These are phyloP conservation scores for bread wheat (Triticum aestivum) DNA, from an alignment of 176 grass and related monocot species.

Conservation along the genomic window IWGSC_CS_RefSeq_v2.1 NC_057796.1:36262229-36262728, in stretches of 20 bases:
- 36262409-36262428: background rate
- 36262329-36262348: too few species aligned
- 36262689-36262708: background rate
- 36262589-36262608: background rate
- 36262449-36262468: background rate
- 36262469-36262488: background rate
- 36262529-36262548: background rate
- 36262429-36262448: background rate
- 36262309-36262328: too few species aligned
- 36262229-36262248: too few species aligned
- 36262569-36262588: background rate
- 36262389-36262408: background rate
- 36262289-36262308: too few species aligned
- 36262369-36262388: background rate
- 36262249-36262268: too few species aligned
- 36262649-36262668: too few species aligned
- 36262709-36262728: too few species aligned
- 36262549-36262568: background rate
- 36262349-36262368: background rate
- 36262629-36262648: background rate
- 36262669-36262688: background rate
- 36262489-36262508: background rate
- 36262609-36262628: background rate
- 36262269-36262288: too few species aligned
- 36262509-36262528: background rate